phyloP scores from a whole-genome alignment of 495 filamentous ascomycete genomes.

The Hypoxylon lienhwacheense region DNA sequence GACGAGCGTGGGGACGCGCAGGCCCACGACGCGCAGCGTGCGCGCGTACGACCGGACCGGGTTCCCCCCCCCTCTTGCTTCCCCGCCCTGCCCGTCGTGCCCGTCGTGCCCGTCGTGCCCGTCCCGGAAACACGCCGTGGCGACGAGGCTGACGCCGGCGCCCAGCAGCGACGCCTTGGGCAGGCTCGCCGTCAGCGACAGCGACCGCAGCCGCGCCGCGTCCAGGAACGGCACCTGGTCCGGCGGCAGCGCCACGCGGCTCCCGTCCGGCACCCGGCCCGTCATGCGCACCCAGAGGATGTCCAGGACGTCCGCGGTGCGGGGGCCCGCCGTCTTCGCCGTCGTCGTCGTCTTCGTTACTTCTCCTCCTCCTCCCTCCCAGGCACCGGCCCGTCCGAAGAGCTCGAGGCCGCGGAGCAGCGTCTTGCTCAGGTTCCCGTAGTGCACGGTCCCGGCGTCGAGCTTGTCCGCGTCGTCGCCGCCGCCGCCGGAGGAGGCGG shows the following conservation, averaged over 20 bases:
- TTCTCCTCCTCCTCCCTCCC: neutral
- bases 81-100: neutral
- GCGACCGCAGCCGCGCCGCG: constrained; percentile 33
- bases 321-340: neutral
- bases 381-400: constrained; percentile 9
- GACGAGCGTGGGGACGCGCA: constrained; percentile 61
- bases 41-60: constrained; percentile 34
- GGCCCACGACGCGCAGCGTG: constrained; percentile 43
- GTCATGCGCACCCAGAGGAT: constrained; percentile 41
- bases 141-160: constrained; percentile 47
- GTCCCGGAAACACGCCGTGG: constrained; percentile 38
- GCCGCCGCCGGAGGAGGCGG: constrained; percentile 46
- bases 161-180: constrained; percentile 59
- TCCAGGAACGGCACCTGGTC: constrained; percentile 40
- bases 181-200: constrained; percentile 48
- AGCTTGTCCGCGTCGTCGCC: constrained; percentile 47
- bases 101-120: neutral
- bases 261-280: constrained; percentile 34
- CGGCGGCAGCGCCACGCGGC: constrained; percentile 28
- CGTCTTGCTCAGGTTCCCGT: constrained; percentile 59
- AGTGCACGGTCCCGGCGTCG: constrained; percentile 60
- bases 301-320: constrained; percentile 35
- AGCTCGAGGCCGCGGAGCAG: constrained; percentile 44
- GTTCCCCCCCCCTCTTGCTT: constrained; percentile 5
- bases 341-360: neutral